Evolutionary conservation across 306 rosid genomes (phyloP).

Genomic region (Begonia fuchsioides): DNA sequence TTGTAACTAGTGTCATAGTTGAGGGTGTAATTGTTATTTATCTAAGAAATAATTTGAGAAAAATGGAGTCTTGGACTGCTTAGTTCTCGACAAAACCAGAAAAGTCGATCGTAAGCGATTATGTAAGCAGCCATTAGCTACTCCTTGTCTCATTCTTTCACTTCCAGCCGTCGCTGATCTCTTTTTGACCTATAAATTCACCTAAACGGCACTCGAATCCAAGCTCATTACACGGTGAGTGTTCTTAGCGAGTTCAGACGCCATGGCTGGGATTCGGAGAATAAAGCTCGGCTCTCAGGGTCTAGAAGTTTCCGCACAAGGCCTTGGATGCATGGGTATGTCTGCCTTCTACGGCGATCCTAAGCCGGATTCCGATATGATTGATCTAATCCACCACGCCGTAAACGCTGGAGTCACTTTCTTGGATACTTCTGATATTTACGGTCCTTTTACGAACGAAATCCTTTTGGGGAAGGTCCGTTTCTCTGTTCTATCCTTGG

Average conservation of each 20-base stretch:
- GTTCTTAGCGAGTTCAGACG: neutral
- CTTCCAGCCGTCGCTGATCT: too few relatives aligned
- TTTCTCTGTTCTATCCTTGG: neutral
- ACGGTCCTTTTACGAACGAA: conserved; percentile 47
- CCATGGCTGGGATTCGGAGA: conserved; percentile 6
- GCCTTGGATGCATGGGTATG: conserved; percentile 65
- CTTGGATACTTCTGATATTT: conserved; percentile 50
- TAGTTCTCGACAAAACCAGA: too few relatives aligned
- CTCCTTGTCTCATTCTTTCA: too few relatives aligned
- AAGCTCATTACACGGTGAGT: too few relatives aligned
- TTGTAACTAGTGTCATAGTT: too few relatives aligned
- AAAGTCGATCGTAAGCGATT: too few relatives aligned
- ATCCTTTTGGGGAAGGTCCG: conserved; percentile 36
- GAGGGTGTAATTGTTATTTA: too few relatives aligned
- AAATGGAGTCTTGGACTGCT: too few relatives aligned
- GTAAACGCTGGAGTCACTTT: conserved; percentile 36
- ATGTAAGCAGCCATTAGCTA: too few relatives aligned
- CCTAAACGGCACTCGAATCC: too few relatives aligned
- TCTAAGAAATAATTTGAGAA: too few relatives aligned
- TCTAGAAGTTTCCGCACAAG: conserved; percentile 38
- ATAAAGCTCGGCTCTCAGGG: conserved; percentile 50
- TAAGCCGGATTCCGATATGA: conserved; percentile 55
- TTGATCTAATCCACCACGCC: conserved; percentile 49
- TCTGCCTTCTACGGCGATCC: conserved; percentile 42
- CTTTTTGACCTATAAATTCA: too few relatives aligned